These are phyloP conservation scores for Aspergillus aculeatinus DNA, from an alignment of 2,329 filamentous ascomycete species.

Conservation along the genomic window DNA sequence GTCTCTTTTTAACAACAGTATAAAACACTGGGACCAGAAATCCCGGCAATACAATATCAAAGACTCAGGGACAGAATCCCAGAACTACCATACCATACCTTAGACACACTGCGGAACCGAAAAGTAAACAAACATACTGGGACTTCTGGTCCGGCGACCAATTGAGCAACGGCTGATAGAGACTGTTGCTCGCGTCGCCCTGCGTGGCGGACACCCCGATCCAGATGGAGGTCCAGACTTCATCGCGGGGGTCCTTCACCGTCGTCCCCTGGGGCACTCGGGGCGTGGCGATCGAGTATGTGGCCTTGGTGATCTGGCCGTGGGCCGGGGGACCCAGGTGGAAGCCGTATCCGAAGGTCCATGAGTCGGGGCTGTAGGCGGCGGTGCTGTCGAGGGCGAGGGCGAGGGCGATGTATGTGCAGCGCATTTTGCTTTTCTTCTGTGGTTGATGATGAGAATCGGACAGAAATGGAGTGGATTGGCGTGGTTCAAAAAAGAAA, in stretches of 20 bases:
- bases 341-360: slow-evolving; percentile 13
- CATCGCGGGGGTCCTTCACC: not conserved
- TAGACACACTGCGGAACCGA: not conserved
- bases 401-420: not conserved
- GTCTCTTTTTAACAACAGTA: too few relatives aligned
- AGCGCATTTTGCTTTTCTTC: not conserved
- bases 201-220: slow-evolving; percentile 8
- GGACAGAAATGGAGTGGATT: too few relatives aligned
- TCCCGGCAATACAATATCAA: too few relatives aligned
- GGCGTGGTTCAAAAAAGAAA: not conserved
- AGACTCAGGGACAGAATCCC: not conserved
- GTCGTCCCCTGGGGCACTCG: slow-evolving; percentile 2
- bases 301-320: slow-evolving; percentile 12
- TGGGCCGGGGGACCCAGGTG: slow-evolving; percentile 3
- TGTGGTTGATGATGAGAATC: too few relatives aligned
- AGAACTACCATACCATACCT: not conserved
- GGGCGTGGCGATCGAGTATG: slow-evolving; percentile 8
- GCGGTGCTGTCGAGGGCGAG: slow-evolving; percentile 4
- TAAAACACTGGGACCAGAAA: too few relatives aligned
- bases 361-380: slow-evolving; percentile 7
- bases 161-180: slow-evolving; percentile 14
- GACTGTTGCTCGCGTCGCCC: slow-evolving; percentile 2
- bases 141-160: slow-evolving; percentile 14
- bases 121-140: not conserved
- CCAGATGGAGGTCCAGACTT: slow-evolving; percentile 11